Evolutionary conservation across 2,329 filamentous ascomycete genomes (phyloP).

Genomic region (Stagonosporopsis vannaccii): DNA sequence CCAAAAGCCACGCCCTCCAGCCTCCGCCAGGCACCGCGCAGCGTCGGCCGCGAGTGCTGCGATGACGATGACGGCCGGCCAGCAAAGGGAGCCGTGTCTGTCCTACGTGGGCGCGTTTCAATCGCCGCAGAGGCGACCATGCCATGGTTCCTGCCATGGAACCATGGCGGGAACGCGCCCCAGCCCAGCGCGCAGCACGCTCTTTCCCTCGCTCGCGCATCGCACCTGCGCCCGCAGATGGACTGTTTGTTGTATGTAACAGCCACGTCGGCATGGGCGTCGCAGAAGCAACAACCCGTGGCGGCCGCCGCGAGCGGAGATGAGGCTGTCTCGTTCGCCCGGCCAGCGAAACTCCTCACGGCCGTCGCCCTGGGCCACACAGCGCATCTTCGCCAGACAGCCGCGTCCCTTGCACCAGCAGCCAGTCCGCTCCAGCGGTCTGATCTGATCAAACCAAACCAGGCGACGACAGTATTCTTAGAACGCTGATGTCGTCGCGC

Average conservation of each 20-base stretch:
- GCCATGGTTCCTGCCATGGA: no score
- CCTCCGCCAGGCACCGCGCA: conserved; percentile 33
- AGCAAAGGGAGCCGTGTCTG: conserved; percentile 27
- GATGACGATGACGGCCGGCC: conserved; percentile 19
- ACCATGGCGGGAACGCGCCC: conserved; percentile 18
- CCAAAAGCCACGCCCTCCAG: conserved; percentile 38
- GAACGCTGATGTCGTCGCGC: conserved; percentile 46
- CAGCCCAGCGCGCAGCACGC: conserved; percentile 17
- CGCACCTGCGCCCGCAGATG: conserved; percentile 25
- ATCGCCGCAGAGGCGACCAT: conserved; percentile 16
- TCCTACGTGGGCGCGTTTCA: conserved; percentile 32
- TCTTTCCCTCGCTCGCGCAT: conserved; percentile 21
- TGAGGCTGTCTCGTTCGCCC: conserved; percentile 13
- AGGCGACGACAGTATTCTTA: conserved; percentile 39
- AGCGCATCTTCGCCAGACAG: background rate
- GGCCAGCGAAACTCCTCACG: background rate
- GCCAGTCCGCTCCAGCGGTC: conserved; percentile 21
- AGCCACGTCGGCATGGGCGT: conserved; percentile 12
- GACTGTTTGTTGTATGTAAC: conserved; percentile 31
- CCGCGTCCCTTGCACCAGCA: conserved; percentile 20
- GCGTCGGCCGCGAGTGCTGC: conserved; percentile 18
- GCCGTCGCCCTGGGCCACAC: background rate
- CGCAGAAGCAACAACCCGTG: conserved; percentile 19
- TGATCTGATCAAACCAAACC: conserved; percentile 21
- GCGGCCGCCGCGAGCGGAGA: conserved; percentile 9